phyloP scores from a whole-genome alignment of 192 early-diverging fungal genomes.

The Entomortierella beljakovae region DNA sequence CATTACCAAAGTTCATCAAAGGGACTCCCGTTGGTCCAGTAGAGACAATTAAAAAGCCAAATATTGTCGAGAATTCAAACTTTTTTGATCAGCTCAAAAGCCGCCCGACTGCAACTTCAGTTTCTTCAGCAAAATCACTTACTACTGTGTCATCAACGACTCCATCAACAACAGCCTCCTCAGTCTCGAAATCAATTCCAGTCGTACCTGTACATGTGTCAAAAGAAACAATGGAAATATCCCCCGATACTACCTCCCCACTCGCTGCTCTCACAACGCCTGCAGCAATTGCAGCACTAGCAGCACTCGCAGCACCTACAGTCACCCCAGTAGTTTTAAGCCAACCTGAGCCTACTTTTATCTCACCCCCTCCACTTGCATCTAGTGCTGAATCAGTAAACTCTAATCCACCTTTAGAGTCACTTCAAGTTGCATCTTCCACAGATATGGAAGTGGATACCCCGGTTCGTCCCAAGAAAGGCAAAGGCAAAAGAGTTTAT shows the following conservation, averaged over 20 bases:
- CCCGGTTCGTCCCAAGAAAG: not conserved
- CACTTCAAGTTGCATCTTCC: not conserved
- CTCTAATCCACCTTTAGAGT: not conserved
- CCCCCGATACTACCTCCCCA: not conserved
- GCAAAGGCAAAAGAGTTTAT: not conserved
- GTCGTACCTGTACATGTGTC: not conserved
- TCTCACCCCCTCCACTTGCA: not conserved
- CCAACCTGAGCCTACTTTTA: not conserved
- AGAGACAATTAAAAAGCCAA: constrained; percentile 21
- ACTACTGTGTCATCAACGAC: not conserved
- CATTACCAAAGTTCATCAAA: constrained; percentile 40
- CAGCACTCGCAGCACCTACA: no score
- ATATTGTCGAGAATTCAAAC: constrained; percentile 8
- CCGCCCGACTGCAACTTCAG: not conserved
- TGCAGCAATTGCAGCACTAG: not conserved
- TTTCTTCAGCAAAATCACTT: not conserved
- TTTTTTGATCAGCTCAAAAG: constrained; percentile 29
- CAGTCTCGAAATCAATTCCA: not conserved
- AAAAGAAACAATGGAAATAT: not conserved
- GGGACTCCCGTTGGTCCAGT: not conserved
- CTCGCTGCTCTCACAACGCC: not conserved
- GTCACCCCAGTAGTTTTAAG: no score
- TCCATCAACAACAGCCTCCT: not conserved
- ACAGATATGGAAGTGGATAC: not conserved
- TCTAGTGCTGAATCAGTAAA: not conserved